phyloP scores from a whole-genome alignment of 306 rosid species.

The barrel medic (Medicago truncatula) region DNA sequence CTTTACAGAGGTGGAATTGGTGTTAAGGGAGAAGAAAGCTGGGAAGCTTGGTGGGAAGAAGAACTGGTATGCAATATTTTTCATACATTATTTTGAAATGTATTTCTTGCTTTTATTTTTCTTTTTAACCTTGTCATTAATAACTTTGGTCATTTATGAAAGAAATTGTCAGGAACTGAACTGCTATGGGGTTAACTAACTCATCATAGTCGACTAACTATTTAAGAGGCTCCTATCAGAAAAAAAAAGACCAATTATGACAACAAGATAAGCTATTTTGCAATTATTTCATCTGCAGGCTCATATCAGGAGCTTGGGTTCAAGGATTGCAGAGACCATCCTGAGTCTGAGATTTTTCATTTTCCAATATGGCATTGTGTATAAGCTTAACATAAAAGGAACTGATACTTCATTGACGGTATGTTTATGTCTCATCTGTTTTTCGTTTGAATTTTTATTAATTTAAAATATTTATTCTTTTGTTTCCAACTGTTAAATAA shows the following conservation, averaged over 20 bases:
- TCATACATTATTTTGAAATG: conserved; percentile 15
- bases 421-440: conserved; percentile 26
- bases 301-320: conserved; percentile 75
- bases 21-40: conserved; percentile 97
- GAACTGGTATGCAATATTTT: conserved; percentile 72
- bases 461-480: conserved; percentile 13
- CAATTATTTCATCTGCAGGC: conserved; percentile 54
- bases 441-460: neutral
- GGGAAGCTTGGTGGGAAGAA: conserved; percentile 99
- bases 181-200: neutral
- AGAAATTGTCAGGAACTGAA: neutral
- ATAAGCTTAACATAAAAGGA: conserved; percentile 74
- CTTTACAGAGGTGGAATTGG: conserved; percentile 95
- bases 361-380: conserved; percentile 93
- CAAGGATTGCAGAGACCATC: conserved; percentile 85
- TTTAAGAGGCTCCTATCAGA: neutral
- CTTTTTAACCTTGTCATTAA: neutral
- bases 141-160: conserved; percentile 4
- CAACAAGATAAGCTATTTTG: neutral
- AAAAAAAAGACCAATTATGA: neutral
- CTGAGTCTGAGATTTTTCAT: conserved; percentile 88
- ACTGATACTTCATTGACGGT: conserved; percentile 81
- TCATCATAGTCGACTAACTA: neutral
- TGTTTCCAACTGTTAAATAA: conserved; percentile 8
- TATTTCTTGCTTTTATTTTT: conserved; percentile 7